These are phyloP conservation scores for Exophiala oligosperma DNA, from an alignment of 2,329 filamentous ascomycete genomes.

Conservation along the genomic window DNA sequence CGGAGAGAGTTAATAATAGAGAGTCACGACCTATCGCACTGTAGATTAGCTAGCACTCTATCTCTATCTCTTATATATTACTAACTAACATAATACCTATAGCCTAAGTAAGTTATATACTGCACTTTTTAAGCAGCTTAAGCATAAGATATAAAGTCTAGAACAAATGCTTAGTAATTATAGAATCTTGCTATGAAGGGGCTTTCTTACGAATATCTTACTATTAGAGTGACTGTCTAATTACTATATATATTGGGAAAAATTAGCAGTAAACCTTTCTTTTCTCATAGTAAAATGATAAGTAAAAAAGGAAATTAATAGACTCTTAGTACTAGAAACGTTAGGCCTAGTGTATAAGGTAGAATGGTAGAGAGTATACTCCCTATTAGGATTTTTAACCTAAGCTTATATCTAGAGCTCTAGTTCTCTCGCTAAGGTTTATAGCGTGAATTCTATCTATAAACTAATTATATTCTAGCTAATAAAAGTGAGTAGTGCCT, in stretches of 20 bases:
- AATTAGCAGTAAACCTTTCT: conserved; percentile 74
- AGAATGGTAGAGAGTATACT: conserved; percentile 84
- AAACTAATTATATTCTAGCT: too few relatives aligned
- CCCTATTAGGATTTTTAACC: conserved; percentile 70
- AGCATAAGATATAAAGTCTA: not conserved
- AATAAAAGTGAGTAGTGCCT: conserved; percentile 27
- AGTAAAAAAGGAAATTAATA: conserved; percentile 71
- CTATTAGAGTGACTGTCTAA: conserved; percentile 74
- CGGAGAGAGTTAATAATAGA: too few relatives aligned
- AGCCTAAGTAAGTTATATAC: too few relatives aligned
- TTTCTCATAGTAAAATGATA: conserved; percentile 73
- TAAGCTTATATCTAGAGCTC: conserved; percentile 87
- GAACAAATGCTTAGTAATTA: not conserved
- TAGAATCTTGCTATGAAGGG: conserved; percentile 40
- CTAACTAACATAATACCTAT: too few relatives aligned
- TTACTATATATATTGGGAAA: conserved; percentile 92
- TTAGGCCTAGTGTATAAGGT: conserved; percentile 71
- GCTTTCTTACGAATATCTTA: conserved; percentile 76
- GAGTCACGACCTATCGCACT: too few relatives aligned
- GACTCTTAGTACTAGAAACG: conserved; percentile 77
- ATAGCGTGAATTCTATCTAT: too few relatives aligned
- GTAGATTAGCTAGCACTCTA: too few relatives aligned
- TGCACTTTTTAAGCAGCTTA: not conserved
- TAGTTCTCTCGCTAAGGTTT: conserved; percentile 65
- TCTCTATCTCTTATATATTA: too few relatives aligned